Evolutionary conservation across 768 basidiomycete species (phyloP).

Genomic region (Strobilomyces confusus): DNA sequence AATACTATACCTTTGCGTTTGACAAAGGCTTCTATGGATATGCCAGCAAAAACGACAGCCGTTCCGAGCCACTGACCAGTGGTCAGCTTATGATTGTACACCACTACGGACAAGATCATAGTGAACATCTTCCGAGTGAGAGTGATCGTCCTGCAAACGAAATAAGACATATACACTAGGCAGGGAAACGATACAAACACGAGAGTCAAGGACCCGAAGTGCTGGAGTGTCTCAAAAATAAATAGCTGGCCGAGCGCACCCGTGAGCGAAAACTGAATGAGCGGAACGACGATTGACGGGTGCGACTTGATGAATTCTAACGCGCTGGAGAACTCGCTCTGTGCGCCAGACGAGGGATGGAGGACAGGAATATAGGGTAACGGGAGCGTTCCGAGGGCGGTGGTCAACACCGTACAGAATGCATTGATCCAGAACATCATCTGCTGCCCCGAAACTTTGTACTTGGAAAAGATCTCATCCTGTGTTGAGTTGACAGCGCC

Average conservation of each 20-base stretch:
- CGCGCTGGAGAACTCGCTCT: conserved; percentile 63
- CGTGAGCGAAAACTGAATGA: conserved; percentile 81
- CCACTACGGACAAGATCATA: conserved; percentile 90
- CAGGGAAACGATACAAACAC: conserved; percentile 52
- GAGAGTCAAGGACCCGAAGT: conserved; percentile 85
- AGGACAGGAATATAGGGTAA: conserved; percentile 80
- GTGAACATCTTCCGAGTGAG: conserved; percentile 96
- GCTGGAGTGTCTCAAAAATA: conserved; percentile 93
- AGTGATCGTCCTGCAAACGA: conserved; percentile 72
- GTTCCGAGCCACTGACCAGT: conserved; percentile 92
- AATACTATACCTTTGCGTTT: conserved; percentile 72
- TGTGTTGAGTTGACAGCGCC: conserved; percentile 95
- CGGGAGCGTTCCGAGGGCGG: conserved; percentile 66
- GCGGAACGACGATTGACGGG: conserved; percentile 66
- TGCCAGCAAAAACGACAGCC: conserved; percentile 89
- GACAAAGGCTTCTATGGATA: conserved; percentile 88
- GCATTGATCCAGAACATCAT: conserved; percentile 99
- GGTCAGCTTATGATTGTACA: conserved; percentile 85
- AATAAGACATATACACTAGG: conserved; percentile 1
- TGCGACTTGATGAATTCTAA: conserved; percentile 74
- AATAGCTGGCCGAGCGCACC: conserved; percentile 96
- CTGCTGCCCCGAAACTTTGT: conserved; percentile 82
- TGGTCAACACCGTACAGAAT: conserved; percentile 73
- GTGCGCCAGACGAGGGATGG: conserved; percentile 58
- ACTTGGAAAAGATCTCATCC: conserved; percentile 87